A percentile compares a stretch with the other conserved stretches of the same genome.
Evolutionary conservation across 2,329 filamentous ascomycete genomes (phyloP).

Genomic region (Hymenoscyphus repandus): DNA sequence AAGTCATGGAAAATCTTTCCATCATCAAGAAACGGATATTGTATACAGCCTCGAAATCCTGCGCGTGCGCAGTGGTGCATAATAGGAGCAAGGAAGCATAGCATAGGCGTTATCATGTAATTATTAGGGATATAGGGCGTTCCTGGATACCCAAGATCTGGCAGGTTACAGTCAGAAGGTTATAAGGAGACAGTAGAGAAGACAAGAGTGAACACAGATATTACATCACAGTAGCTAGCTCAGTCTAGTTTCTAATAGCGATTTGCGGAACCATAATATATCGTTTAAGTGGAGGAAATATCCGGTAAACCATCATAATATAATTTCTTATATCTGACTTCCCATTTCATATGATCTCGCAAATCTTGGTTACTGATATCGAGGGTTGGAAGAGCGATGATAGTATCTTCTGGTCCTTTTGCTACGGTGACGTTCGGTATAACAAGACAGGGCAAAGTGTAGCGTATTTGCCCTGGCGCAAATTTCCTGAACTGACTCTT

Average conservation of each 20-base stretch:
- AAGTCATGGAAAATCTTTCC: too few species aligned
- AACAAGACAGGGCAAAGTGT: slow-evolving; percentile 27
- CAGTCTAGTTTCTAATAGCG: not conserved
- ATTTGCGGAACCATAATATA: not conserved
- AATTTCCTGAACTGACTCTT: slow-evolving; percentile 11
- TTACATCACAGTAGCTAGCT: not conserved
- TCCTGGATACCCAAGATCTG: slow-evolving; percentile 1
- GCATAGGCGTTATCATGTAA: slow-evolving; percentile 1
- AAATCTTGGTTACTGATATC: slow-evolving; percentile 7
- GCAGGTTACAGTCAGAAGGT: not conserved
- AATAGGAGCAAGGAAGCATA: not conserved
- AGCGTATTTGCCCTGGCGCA: slow-evolving; percentile 22
- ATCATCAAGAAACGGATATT: too few species aligned
- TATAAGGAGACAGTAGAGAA: not conserved
- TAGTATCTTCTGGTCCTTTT: slow-evolving; percentile 8
- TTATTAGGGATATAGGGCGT: not conserved
- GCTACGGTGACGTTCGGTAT: not conserved
- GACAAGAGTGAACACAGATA: not conserved
- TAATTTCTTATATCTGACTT: slow-evolving; percentile 28
- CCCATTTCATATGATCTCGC: slow-evolving; percentile 10
- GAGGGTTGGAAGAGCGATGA: slow-evolving; percentile 27
- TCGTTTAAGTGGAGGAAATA: not conserved
- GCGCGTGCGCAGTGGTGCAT: not conserved
- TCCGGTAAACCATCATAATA: slow-evolving; percentile 6
- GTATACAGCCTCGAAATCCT: too few species aligned